These are phyloP conservation scores for Ascochyta lentis DNA, from an alignment of 2,329 filamentous ascomycete species.

Conservation along the genomic window DNA sequence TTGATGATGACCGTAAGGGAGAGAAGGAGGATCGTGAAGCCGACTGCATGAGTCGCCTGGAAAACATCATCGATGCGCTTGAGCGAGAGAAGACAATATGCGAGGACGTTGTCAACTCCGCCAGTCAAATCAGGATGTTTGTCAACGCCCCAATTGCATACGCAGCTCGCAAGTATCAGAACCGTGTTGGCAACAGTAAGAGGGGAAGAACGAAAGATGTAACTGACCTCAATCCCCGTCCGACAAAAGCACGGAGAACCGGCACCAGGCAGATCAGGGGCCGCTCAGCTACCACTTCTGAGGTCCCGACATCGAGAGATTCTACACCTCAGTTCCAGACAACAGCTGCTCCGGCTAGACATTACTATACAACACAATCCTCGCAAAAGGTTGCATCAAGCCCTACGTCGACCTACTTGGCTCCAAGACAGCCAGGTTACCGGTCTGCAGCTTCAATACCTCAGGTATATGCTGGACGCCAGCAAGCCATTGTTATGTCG, in stretches of 20 bases:
- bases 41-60: conserved; percentile 36
- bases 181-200: conserved; percentile 45
- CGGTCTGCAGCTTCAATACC: too few relatives aligned
- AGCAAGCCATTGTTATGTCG: neutral
- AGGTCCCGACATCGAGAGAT: conserved; percentile 8
- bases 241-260: conserved; percentile 19
- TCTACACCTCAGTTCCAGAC: conserved; percentile 18
- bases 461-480: neutral
- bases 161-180: conserved; percentile 42
- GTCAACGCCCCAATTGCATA: conserved; percentile 47
- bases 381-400: neutral
- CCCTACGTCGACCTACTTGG: neutral
- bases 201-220: conserved; percentile 32
- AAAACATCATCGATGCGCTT: conserved; percentile 40
- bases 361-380: conserved; percentile 9
- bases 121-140: conserved; percentile 47
- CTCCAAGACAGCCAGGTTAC: neutral
- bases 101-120: conserved; percentile 46
- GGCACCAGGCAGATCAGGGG: conserved; percentile 8
- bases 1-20: conserved; percentile 43
- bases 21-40: conserved; percentile 44
- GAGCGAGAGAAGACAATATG: conserved; percentile 47
- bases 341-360: neutral
- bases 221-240: conserved; percentile 5
- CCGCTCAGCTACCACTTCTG: conserved; percentile 15